Conservation (phyloP, 1,284 basidiomycete species). For the Xanthoconium separans region DNA sequence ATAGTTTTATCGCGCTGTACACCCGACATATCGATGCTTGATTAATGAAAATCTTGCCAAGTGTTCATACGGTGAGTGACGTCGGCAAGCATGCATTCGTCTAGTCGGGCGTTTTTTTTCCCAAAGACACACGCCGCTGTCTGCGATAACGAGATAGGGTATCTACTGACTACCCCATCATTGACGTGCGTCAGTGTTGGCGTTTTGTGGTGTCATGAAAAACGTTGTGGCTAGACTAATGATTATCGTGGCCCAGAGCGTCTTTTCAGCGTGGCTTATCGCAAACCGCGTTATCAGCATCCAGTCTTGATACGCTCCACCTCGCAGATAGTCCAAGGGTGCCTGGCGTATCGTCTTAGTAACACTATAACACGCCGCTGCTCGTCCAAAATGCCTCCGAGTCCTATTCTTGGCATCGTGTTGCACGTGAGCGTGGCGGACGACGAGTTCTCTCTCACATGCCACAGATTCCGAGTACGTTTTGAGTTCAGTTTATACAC, state of each 20-base stretch:
- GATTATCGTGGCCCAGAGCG: too few species aligned
- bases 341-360: background rate
- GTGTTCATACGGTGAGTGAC: background rate
- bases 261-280: background rate
- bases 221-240: too few species aligned
- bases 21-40: background rate
- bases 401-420: background rate
- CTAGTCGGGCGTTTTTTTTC: background rate
- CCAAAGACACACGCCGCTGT: too few species aligned
- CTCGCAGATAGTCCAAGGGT: background rate
- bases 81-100: background rate
- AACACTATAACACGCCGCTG: background rate
- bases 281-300: background rate
- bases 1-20: background rate
- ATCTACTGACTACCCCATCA: background rate
- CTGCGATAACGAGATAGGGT: constrained; percentile 1
- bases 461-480: background rate
- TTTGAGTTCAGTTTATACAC: background rate
- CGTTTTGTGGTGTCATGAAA: background rate
- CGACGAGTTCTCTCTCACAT: too few species aligned
- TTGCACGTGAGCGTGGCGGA: too few species aligned
- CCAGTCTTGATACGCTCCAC: too few species aligned
- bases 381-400: background rate
- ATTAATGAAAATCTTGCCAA: constrained; percentile 19
- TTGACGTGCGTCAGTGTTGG: background rate